phyloP scores from a whole-genome alignment of 225 moss, liverwort and hornwort genomes.

The Sphagnum tenellum region DNA sequence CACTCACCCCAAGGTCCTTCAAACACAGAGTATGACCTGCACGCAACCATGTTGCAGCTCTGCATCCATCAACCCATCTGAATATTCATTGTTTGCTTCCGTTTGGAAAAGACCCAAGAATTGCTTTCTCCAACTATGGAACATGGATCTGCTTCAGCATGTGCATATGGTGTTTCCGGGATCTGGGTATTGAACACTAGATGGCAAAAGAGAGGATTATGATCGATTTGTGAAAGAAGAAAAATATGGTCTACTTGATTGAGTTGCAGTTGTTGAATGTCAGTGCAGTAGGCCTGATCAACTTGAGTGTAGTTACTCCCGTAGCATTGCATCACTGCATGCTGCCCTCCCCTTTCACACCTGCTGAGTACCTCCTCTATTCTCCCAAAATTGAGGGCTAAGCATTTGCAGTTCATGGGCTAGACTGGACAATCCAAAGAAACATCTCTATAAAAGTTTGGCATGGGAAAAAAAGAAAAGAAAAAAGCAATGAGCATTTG shows the following conservation, averaged over 20 bases:
- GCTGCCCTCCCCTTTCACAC: conserved; percentile 23
- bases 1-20: conserved; percentile 76
- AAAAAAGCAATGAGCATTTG: background rate
- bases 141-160: no score
- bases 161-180: no score
- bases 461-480: background rate
- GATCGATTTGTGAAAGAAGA: background rate
- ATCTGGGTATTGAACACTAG: background rate
- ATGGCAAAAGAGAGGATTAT: background rate
- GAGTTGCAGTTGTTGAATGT: conserved; percentile 10
- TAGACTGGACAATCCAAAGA: no score
- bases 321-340: conserved; percentile 66
- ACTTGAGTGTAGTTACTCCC: conserved; percentile 49
- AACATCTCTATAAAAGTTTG: background rate
- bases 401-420: no score
- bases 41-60: conserved; percentile 68
- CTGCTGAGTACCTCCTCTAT: background rate
- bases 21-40: conserved; percentile 34
- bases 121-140: no score
- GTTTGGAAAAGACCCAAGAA: no score
- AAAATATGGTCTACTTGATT: conserved; percentile 27
- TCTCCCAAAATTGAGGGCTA: no score
- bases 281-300: conserved; percentile 35
- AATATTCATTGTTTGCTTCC: no score
- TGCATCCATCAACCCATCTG: conserved; percentile 10